phyloP scores from a whole-genome alignment of 805 yeast genomes.

The Citeromyces matritensis region DNA sequence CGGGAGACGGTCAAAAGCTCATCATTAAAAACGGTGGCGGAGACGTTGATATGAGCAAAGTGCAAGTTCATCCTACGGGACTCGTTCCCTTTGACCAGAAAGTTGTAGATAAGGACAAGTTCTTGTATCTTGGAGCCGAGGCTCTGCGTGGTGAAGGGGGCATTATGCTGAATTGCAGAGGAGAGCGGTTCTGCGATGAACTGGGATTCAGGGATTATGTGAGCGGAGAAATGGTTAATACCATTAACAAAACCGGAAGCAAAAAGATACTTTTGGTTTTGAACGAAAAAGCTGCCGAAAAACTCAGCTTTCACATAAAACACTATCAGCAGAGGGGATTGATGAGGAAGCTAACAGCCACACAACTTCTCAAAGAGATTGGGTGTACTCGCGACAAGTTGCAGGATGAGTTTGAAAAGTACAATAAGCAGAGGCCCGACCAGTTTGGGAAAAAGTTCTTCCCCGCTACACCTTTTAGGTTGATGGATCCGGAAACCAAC shows the following conservation, averaged over 20 bases:
- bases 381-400: constrained; percentile 17
- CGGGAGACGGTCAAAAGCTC: constrained; percentile 49
- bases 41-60: constrained; percentile 46
- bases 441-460: constrained; percentile 31
- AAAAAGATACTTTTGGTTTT: constrained; percentile 28
- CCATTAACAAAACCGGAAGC: constrained; percentile 5
- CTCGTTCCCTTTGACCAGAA: constrained; percentile 33
- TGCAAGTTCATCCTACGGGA: constrained; percentile 59
- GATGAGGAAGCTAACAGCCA: constrained; percentile 29
- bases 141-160: constrained; percentile 59
- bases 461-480: constrained; percentile 30
- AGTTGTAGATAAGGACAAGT: constrained; percentile 21
- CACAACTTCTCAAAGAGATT: constrained; percentile 24
- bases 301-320: constrained; percentile 33
- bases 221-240: constrained; percentile 38
- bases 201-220: constrained; percentile 36
- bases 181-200: constrained; percentile 4
- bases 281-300: constrained; percentile 26
- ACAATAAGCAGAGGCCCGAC: constrained; percentile 20
- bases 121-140: constrained; percentile 40
- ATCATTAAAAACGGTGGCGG: constrained; percentile 33
- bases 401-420: constrained; percentile 17
- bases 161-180: constrained; percentile 27
- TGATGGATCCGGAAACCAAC: constrained; percentile 4
- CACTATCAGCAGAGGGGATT: constrained; percentile 41